Evolutionary conservation across 2,329 filamentous ascomycete genomes (phyloP).

Genomic region (Coleophoma eucalyptorum): DNA sequence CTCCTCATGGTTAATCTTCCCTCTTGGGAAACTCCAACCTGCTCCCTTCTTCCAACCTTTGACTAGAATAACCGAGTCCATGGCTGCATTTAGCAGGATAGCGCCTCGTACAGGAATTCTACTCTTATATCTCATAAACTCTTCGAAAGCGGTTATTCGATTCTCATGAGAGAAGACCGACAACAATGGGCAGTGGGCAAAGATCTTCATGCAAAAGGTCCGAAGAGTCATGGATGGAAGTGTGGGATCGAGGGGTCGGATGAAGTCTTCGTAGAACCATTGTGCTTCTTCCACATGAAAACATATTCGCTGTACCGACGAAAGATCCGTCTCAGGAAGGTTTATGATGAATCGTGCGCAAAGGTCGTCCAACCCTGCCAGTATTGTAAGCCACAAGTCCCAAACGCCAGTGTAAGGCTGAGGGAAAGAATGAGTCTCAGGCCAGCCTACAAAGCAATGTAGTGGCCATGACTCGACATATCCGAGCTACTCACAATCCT

Average conservation of each 20-base stretch:
- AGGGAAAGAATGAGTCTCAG: not conserved
- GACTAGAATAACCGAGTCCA: conserved; percentile 91
- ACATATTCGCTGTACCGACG: conserved; percentile 88
- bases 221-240: conserved; percentile 83
- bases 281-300: conserved; percentile 99
- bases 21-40: conserved; percentile 93
- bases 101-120: conserved; percentile 90
- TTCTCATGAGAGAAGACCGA: conserved; percentile 74
- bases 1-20: conserved; percentile 98
- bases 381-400: conserved; percentile 12
- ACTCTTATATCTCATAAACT: conserved; percentile 93
- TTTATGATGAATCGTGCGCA: conserved; percentile 99
- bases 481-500: conserved; percentile 67
- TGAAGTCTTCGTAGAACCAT: conserved; percentile 99
- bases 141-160: conserved; percentile 79
- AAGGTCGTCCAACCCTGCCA: conserved; percentile 87
- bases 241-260: conserved; percentile 80
- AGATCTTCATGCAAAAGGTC: conserved; percentile 84
- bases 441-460: too few species aligned
- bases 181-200: conserved; percentile 88
- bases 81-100: conserved; percentile 87
- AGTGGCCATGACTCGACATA: not conserved
- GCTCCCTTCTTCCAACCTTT: conserved; percentile 98
- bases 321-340: conserved; percentile 85
- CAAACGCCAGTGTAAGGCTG: not conserved